Base-by-base conservation (phyloP, 805 yeast species). In the Lachancea nothofagi region DNA sequence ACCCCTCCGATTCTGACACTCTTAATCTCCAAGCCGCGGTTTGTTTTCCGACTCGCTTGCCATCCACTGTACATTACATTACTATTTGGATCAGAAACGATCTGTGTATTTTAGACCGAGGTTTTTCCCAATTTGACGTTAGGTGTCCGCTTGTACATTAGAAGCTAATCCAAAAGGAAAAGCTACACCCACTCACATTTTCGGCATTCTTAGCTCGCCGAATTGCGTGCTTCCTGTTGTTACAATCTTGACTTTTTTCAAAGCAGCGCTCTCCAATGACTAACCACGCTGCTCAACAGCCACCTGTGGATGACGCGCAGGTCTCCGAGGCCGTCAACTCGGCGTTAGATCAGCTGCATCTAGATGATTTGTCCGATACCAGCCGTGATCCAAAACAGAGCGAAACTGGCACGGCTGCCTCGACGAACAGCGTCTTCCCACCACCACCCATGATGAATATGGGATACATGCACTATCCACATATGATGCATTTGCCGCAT, bases 401-500 rank as follows among this genome's bases (percentile, higher is more conserved):
- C 7, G 27, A 23, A 17, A 8, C 35, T 12, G 27, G 31, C 14
- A 17, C 35, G 14, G 23, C 25, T 6, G 35, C 25, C 20, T n/a
- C 34, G 10, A 23, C 31, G 14, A 10, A 9, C n/a, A 35, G 35
- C 15, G 24, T 25, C 15, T 45, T 47, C 13, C 57, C 55, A 9
- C 52, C 54, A 6, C 54, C 47, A 25, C 56, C 50, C 24, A 50
- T 54, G 51, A 51, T 57, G 51, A 50, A 51, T 18, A 55, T 57
- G 61, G 57, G 57, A 20, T 59, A 56, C 38, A 48, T 55, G 29
- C 61, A 60, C 19, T 59, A 54, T 30, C 50, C 58, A 6, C 62
- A 56, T 39, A 54, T 59, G 62, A 54, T 59, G 53, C 61, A 49
- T 26, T 45, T 59, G 34, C 57, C 53, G 14, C 64, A 54, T 24